A percentile compares a stretch with the other conserved stretches of the same genome.
phyloP scores from a whole-genome alignment of 306 rosid genomes.

The Vigna angularis region DNA sequence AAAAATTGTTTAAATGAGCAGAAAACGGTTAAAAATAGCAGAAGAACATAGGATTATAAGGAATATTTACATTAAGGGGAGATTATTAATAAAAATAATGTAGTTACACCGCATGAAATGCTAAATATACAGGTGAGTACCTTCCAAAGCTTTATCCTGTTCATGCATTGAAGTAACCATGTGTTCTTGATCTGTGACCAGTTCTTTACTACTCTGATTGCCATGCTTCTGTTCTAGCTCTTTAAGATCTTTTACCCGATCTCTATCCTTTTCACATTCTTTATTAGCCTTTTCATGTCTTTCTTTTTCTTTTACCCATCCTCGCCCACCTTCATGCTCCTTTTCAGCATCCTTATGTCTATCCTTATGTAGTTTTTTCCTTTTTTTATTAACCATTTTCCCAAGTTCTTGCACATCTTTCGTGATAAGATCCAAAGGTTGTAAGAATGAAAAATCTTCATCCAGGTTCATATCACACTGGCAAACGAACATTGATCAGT shows the following conservation, averaged over 20 bases:
- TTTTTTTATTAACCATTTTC: constrained; percentile 77
- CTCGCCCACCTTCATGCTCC: constrained; percentile 73
- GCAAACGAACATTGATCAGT: constrained; percentile 69
- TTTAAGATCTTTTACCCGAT: constrained; percentile 63
- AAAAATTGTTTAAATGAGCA: constrained; percentile 16
- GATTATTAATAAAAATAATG: constrained; percentile 1
- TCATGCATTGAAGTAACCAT: constrained; percentile 42
- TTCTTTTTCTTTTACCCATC: constrained; percentile 71
- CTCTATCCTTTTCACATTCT: constrained; percentile 49
- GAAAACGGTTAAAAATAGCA: constrained; percentile 27
- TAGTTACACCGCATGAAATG: constrained; percentile 1
- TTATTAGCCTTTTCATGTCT: constrained; percentile 45
- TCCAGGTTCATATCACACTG: constrained; percentile 91
- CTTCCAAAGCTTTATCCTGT: constrained; percentile 43
- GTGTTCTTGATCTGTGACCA: constrained; percentile 45
- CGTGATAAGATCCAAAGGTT: constrained; percentile 92
- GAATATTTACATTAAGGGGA: background rate
- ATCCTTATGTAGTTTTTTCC: constrained; percentile 68
- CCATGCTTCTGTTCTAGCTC: constrained; percentile 59
- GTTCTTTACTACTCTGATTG: constrained; percentile 38
- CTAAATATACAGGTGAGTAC: constrained; percentile 40
- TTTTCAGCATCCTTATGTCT: constrained; percentile 64
- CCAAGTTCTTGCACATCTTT: constrained; percentile 81
- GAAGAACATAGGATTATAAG: constrained; percentile 1
- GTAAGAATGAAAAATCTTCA: constrained; percentile 90